These are phyloP conservation scores for Suillus bovinus DNA, from an alignment of 768 basidiomycete genomes.

Conservation along the genomic window DNA sequence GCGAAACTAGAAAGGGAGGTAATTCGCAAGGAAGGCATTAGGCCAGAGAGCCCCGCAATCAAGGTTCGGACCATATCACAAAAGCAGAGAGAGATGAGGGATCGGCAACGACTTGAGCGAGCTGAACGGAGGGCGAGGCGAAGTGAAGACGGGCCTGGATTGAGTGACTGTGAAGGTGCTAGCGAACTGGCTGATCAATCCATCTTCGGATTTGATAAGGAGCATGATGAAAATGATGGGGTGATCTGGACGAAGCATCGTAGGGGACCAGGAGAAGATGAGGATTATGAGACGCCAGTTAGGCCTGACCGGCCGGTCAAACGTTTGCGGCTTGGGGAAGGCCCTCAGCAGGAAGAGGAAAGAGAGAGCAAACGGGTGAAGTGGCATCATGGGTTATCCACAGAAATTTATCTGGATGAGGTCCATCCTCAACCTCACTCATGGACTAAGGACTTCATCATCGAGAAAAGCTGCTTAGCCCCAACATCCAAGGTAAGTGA, in stretches of 20 bases:
- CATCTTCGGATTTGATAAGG: constrained; percentile 9
- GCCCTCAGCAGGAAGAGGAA: constrained; percentile 27
- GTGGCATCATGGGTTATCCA: constrained; percentile 73
- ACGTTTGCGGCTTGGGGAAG: constrained; percentile 38
- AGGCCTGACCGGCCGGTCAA: constrained; percentile 43
- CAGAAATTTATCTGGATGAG: constrained; percentile 62
- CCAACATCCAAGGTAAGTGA: constrained; percentile 63
- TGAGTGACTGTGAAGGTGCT: constrained; percentile 33
- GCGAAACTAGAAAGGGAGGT: constrained; percentile 68
- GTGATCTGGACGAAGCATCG: constrained; percentile 41
- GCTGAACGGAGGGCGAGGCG: constrained; percentile 60
- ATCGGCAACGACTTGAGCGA: constrained; percentile 52
- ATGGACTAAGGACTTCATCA: constrained; percentile 40
- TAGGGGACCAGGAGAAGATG: constrained; percentile 78
- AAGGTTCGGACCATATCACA: constrained; percentile 70
- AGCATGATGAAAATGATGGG: constrained; percentile 28
- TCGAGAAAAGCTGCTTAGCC: constrained; percentile 67
- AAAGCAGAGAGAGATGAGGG: constrained; percentile 65
- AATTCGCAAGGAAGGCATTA: constrained; percentile 62
- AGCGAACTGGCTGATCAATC: constrained; percentile 12
- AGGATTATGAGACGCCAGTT: constrained; percentile 73
- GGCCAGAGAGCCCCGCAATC: constrained; percentile 80
- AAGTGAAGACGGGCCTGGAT: constrained; percentile 34
- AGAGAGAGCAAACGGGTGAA: constrained; percentile 60
- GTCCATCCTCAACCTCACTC: constrained; percentile 51